phyloP scores from a whole-genome alignment of 352 stramenopile species.

The Pythium aquatile region DNA sequence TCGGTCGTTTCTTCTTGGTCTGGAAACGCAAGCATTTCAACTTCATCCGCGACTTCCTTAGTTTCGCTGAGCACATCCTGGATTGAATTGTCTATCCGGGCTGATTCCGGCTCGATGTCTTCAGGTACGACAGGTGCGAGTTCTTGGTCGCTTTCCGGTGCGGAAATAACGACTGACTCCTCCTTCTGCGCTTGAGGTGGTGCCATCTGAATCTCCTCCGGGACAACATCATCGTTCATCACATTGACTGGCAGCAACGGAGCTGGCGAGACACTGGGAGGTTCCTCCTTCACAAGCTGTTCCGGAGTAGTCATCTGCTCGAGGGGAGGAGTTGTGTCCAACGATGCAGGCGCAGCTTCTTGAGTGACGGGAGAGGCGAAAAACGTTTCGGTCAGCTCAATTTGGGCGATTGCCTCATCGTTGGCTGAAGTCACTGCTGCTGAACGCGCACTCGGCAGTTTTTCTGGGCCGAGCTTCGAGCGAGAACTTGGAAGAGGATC shows the following conservation, averaged over 20 bases:
- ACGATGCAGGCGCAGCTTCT: background rate
- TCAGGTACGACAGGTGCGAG: background rate
- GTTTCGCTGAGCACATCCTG: background rate
- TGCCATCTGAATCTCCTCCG: background rate
- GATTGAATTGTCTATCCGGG: background rate
- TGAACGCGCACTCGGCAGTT: background rate
- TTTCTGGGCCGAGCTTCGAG: slow-evolving; percentile 11
- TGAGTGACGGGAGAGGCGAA: background rate
- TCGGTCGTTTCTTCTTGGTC: slow-evolving; percentile 3
- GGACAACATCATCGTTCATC: background rate
- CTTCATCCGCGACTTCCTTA: background rate
- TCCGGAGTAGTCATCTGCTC: background rate
- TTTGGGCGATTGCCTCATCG: slow-evolving; percentile 21
- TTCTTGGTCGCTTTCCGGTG: background rate
- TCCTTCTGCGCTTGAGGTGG: background rate
- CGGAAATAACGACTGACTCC: background rate
- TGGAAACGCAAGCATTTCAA: background rate
- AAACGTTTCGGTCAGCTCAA: slow-evolving; percentile 9
- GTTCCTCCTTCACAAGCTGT: background rate
- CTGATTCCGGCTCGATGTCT: background rate
- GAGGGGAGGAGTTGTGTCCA: background rate
- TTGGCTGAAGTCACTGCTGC: background rate
- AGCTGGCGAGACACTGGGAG: background rate
- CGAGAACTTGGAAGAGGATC: slow-evolving; percentile 4
- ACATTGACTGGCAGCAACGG: background rate